Percentiles rank a stretch among this genome's conserved stretches.
Conservation (phyloP, 768 basidiomycete species). For the Lactarius vividus region DNA sequence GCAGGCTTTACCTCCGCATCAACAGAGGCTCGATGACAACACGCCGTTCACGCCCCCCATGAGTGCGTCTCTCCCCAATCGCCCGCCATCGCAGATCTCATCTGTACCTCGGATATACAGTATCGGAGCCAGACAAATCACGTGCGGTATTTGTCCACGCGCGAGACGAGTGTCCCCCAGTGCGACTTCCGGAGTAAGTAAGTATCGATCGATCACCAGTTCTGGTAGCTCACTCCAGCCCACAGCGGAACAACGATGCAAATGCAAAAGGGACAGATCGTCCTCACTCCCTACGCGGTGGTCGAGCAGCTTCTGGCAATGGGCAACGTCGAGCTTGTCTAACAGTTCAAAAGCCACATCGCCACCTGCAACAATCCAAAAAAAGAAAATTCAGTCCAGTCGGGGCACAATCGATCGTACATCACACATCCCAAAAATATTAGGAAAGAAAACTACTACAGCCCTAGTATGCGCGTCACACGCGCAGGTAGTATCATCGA, state of each 20-base stretch:
- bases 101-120: conserved; percentile 39
- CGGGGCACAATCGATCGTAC: background rate
- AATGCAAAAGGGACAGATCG: conserved; percentile 79
- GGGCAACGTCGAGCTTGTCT: conserved; percentile 78
- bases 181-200: conserved; percentile 72
- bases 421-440: conserved; percentile 6
- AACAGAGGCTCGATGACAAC: conserved; percentile 75
- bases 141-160: conserved; percentile 83
- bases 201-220: conserved; percentile 30
- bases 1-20: conserved; percentile 73
- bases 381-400: background rate
- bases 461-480: background rate
- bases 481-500: background rate
- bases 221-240: background rate
- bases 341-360: conserved; percentile 22
- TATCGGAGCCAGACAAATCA: conserved; percentile 71
- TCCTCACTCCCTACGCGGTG: conserved; percentile 70
- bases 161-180: conserved; percentile 61
- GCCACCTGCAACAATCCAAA: background rate
- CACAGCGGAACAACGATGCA: conserved; percentile 66
- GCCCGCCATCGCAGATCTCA: conserved; percentile 15
- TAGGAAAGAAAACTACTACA: background rate
- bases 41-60: conserved; percentile 70
- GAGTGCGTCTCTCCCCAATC: conserved; percentile 46
- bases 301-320: conserved; percentile 70